Conservation (phyloP, 2,329 filamentous ascomycete genomes). For the Fusarium keratoplasticum region DNA sequence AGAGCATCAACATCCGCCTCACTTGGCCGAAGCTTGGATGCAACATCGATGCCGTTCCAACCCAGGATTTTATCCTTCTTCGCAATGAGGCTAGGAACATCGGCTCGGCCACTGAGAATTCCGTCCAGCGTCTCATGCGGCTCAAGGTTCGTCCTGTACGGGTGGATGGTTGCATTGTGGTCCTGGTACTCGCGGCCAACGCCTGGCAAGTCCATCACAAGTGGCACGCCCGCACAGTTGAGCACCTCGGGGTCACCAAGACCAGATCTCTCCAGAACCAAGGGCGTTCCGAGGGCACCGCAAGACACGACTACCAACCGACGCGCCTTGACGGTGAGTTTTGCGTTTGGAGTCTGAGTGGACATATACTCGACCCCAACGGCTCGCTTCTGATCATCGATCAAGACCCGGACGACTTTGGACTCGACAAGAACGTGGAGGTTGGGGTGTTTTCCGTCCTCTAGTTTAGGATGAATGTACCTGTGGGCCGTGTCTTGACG, state of each 20-base stretch:
- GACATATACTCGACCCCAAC: background rate
- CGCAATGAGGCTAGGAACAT: background rate
- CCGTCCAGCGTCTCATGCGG: background rate
- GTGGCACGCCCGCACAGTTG: background rate
- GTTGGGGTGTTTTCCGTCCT: constrained; percentile 25
- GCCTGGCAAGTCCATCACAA: constrained; percentile 56
- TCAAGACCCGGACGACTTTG: background rate
- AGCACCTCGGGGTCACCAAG: background rate
- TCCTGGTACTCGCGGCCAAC: constrained; percentile 67
- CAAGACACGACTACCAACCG: background rate
- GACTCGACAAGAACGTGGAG: background rate
- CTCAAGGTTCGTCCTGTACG: constrained; percentile 54
- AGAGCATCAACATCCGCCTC: background rate
- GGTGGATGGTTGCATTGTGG: constrained; percentile 63
- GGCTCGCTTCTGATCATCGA: background rate
- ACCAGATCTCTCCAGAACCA: background rate
- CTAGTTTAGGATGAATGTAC: constrained; percentile 53
- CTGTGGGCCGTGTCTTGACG: constrained; percentile 67
- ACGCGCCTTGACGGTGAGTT: background rate
- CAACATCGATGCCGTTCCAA: background rate
- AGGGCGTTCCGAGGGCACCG: background rate
- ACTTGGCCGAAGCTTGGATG: background rate
- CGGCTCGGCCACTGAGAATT: background rate
- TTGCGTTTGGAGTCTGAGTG: background rate
- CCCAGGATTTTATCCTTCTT: background rate